Evolutionary conservation across 306 rosid species (phyloP).

Genomic region (Carpinus viminea): DNA sequence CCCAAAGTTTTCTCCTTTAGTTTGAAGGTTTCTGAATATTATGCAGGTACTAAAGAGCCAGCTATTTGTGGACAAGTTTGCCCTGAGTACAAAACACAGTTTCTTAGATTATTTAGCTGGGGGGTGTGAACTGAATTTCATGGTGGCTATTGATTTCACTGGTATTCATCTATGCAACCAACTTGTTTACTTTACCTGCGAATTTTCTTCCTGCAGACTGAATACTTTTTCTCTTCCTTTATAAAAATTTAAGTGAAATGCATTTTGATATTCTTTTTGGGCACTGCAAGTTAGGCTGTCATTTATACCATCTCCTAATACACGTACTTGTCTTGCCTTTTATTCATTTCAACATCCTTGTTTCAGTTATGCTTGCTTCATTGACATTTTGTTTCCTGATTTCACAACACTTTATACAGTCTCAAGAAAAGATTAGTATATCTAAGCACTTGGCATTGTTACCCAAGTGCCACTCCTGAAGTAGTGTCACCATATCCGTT

Average conservation of each 20-base stretch:
- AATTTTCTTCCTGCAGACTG: not conserved
- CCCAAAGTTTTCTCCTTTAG: constrained; percentile 26
- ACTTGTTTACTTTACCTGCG: not conserved
- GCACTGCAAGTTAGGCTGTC: not conserved
- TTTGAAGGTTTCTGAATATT: constrained; percentile 33
- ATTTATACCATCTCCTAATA: not conserved
- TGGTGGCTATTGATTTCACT: constrained; percentile 96
- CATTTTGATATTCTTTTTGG: not conserved
- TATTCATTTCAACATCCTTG: not conserved
- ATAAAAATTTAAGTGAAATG: not conserved
- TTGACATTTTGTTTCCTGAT: not conserved
- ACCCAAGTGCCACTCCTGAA: not conserved
- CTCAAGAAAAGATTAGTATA: not conserved
- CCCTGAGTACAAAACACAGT: constrained; percentile 68
- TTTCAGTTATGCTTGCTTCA: not conserved
- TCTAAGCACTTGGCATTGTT: not conserved
- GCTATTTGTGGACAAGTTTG: constrained; percentile 73
- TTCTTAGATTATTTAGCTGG: constrained; percentile 93
- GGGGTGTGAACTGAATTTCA: constrained; percentile 89
- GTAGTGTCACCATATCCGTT: not conserved
- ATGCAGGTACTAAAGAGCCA: constrained; percentile 78
- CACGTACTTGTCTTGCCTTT: not conserved
- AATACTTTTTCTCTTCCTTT: not conserved
- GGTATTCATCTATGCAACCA: constrained; percentile 42
- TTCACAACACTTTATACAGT: not conserved